These are phyloP conservation scores for Oryza brachyantha DNA, from an alignment of 176 grass and related monocot genomes.

Conservation along the genomic window DNA sequence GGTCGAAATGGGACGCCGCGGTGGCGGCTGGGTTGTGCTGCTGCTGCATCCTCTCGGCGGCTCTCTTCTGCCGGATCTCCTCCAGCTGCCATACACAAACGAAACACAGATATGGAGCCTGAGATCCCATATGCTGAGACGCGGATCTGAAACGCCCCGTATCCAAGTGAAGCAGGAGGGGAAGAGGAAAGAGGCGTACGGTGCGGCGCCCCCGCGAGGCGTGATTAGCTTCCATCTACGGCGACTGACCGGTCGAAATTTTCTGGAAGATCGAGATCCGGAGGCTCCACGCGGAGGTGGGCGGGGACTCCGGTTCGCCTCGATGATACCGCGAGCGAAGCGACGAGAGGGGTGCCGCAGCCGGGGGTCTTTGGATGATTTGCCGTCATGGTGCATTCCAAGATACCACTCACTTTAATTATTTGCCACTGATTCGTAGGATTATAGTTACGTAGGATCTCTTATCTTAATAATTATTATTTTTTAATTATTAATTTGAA, in stretches of 20 bases:
- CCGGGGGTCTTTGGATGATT: too few species aligned
- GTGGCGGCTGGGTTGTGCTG: conserved; percentile 22
- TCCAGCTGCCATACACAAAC: conserved; percentile 49
- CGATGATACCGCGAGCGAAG: not conserved
- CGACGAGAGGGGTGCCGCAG: too few species aligned
- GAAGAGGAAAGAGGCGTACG: conserved; percentile 23
- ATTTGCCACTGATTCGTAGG: too few species aligned
- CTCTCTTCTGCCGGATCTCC: conserved; percentile 95
- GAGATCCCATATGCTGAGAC: conserved; percentile 3
- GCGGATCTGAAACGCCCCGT: conserved; percentile 26
- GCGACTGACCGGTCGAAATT: not conserved
- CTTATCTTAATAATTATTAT: too few species aligned
- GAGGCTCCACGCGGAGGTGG: conserved; percentile 3
- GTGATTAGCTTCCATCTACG: conserved; percentile 63
- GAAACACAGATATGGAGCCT: not conserved
- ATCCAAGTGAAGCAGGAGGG: not conserved
- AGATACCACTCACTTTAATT: too few species aligned
- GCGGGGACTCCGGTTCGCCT: conserved; percentile 9
- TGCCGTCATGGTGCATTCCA: too few species aligned
- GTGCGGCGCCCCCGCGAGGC: conserved; percentile 67
- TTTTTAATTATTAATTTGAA: too few species aligned
- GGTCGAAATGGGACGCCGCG: conserved; percentile 51
- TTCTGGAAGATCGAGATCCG: not conserved
- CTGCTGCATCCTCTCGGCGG: conserved; percentile 58
- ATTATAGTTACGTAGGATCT: too few species aligned